These are phyloP conservation scores for Avena atlantica DNA, from an alignment of 176 grass and related monocot genomes.

Conservation along the genomic window DNA sequence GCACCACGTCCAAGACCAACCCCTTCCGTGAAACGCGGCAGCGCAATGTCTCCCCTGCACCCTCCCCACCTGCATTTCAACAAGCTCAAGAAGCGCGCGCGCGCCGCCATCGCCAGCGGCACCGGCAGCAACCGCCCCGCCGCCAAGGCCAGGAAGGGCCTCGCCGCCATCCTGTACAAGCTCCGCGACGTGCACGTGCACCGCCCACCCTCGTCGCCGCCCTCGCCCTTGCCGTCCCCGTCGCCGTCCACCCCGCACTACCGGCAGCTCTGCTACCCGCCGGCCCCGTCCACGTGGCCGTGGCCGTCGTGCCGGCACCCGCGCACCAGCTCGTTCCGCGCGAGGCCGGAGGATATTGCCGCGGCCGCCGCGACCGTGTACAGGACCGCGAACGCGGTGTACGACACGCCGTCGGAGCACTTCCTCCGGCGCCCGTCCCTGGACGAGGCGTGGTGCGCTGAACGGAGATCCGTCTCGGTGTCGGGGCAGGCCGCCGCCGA, in stretches of 20 bases:
- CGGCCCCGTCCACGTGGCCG: conserved; percentile 62
- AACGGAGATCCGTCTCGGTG: conserved; percentile 1
- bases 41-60: conserved; percentile 56
- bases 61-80: conserved; percentile 53
- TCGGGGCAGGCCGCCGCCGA: not conserved
- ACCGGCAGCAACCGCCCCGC: conserved; percentile 27
- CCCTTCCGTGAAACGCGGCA: conserved; percentile 37
- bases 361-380: conserved; percentile 48
- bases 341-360: conserved; percentile 27
- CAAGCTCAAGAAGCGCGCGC: conserved; percentile 54
- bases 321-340: conserved; percentile 78
- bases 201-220: not conserved
- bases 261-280: conserved; percentile 54
- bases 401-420: conserved; percentile 50
- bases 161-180: conserved; percentile 59
- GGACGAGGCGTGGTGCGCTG: conserved; percentile 14
- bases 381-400: conserved; percentile 70
- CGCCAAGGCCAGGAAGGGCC: conserved; percentile 58
- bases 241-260: conserved; percentile 24
- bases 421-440: conserved; percentile 45
- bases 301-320: conserved; percentile 90
- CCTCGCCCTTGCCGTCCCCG: not conserved
- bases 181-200: conserved; percentile 54
- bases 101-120: not conserved
- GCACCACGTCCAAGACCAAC: conserved; percentile 37